Conservation (phyloP, 2,329 filamentous ascomycete species). For the Penicillium freii region DNA sequence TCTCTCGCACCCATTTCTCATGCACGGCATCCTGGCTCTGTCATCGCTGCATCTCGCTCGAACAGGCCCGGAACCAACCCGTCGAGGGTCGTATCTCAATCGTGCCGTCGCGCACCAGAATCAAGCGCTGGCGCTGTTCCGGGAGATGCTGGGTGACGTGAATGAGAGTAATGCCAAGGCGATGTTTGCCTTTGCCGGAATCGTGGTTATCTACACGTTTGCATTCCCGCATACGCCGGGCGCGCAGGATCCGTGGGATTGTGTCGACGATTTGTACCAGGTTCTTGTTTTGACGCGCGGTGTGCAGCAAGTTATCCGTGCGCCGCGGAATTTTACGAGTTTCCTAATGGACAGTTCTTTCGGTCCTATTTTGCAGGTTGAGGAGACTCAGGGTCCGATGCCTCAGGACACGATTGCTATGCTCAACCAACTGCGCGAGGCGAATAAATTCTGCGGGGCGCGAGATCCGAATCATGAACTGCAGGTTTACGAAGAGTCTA, state of each 20-base stretch:
- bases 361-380: slow-evolving; percentile 28
- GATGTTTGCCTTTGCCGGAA: slow-evolving; percentile 39
- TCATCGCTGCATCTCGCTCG: slow-evolving; percentile 37
- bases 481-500: slow-evolving; percentile 23
- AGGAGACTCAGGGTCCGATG: slow-evolving; percentile 21
- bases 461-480: slow-evolving; percentile 25
- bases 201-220: slow-evolving; percentile 42
- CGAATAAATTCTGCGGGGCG: slow-evolving; percentile 26
- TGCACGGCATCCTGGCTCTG: slow-evolving; percentile 39
- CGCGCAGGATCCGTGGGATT: slow-evolving; percentile 26
- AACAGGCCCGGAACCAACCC: slow-evolving; percentile 25
- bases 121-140: slow-evolving; percentile 36
- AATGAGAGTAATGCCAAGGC: slow-evolving; percentile 40
- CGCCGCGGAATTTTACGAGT: slow-evolving; percentile 20
- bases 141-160: slow-evolving; percentile 32
- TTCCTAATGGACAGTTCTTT: slow-evolving; percentile 30
- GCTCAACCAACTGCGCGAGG: slow-evolving; percentile 26
- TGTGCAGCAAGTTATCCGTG: slow-evolving; percentile 34
- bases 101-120: slow-evolving; percentile 39
- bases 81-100: slow-evolving; percentile 32
- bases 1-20: slow-evolving; percentile 35
- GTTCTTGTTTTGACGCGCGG: slow-evolving; percentile 37
- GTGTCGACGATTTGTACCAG: slow-evolving; percentile 35
- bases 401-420: slow-evolving; percentile 21
- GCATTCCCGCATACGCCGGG: slow-evolving; percentile 34